Evolutionary conservation across 192 early-diverging fungal species (phyloP), one percentile per base, ranked within the genome.

Genomic region (Phycomyces blakesleeanus): DNA sequence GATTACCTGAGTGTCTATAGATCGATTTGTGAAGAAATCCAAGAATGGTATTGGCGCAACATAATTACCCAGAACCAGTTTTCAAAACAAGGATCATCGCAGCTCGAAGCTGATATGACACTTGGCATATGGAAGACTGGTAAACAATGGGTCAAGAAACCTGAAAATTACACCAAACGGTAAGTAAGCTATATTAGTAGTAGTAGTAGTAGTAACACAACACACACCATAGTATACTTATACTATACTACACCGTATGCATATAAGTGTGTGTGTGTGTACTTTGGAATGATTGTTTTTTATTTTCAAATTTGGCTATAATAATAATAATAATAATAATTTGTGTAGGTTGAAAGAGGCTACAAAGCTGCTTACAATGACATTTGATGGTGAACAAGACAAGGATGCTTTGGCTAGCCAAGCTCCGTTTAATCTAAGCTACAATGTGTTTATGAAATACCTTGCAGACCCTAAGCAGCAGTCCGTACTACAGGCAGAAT

Each of bases 11-110:
- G 18, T 0, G 38, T 85, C 9, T 79, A 76, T 51, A 58, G 69
- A 26, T 63, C 75, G 11, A 66, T 79, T 12, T 55, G 78, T 6
- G 20, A 63, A 5, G 83, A 81, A 27, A 71, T 85, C 24, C 77
- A 83, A 50, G 77, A 83, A 15, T 78, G 75, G 58, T 63, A 81
- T 25, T 85, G 83, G 83, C 67, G 76, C 40, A 75, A 74, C 56
- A 61, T 85, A 15, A 63, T 85, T 2, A 77, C 78, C 41, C 69
- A 67, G 50, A 82, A 77, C 16, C 81, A 82, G 25, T 85, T 85
- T 54, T 81, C 83, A 3, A 71, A 66, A 29, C 38, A 75, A 14
- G 83, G 81, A 0, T 75, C 73, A 20, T 40, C 42, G 5, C 83
- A 85, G 41, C 65, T 85, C 34, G 64, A 74, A 34, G 54, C 66